Evolutionary conservation across 208 protist species (phyloP).

Genomic region (Eutreptiella sp.): DNA sequence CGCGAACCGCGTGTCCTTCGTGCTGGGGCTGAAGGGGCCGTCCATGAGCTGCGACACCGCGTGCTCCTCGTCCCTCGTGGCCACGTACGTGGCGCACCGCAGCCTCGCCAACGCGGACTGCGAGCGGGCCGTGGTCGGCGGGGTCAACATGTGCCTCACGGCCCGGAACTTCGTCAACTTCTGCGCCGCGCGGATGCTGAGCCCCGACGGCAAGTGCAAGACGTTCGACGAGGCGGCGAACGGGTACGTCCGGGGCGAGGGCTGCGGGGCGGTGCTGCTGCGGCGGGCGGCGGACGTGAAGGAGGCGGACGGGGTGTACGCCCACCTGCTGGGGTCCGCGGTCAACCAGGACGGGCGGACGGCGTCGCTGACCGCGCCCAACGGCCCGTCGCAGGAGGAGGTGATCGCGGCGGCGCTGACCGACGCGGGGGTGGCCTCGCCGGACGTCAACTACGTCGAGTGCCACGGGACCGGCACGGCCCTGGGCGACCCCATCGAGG

Average conservation of each 20-base stretch:
- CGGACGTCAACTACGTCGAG: slow-evolving; percentile 43
- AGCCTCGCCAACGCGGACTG: too few relatives aligned
- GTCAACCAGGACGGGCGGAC: slow-evolving; percentile 51
- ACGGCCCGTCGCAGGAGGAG: slow-evolving; percentile 31
- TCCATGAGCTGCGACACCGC: slow-evolving; percentile 54
- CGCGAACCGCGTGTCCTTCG: slow-evolving; percentile 44
- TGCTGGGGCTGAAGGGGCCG: slow-evolving; percentile 47
- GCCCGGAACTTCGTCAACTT: slow-evolving; percentile 31
- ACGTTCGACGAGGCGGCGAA: slow-evolving; percentile 59
- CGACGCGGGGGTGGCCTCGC: slow-evolving; percentile 9
- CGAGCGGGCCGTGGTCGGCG: slow-evolving; percentile 16
- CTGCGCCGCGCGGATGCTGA: slow-evolving; percentile 38
- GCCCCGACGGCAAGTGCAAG: slow-evolving; percentile 46
- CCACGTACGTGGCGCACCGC: slow-evolving; percentile 40
- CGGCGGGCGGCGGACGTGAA: slow-evolving; percentile 27
- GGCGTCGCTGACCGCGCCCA: slow-evolving; percentile 33
- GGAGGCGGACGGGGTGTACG: slow-evolving; percentile 15
- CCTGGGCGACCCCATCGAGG: slow-evolving; percentile 49
- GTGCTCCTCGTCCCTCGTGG: slow-evolving; percentile 57
- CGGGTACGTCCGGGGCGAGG: slow-evolving; percentile 62
- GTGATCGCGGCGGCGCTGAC: slow-evolving; percentile 29
- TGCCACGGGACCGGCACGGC: slow-evolving; percentile 45
- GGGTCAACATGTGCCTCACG: slow-evolving; percentile 40
- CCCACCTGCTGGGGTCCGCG: slow-evolving; percentile 33
- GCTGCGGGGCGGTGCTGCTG: slow-evolving; percentile 48